phyloP scores from a whole-genome alignment of 495 filamentous ascomycete genomes.

The Elaphomyces granulatus region DNA sequence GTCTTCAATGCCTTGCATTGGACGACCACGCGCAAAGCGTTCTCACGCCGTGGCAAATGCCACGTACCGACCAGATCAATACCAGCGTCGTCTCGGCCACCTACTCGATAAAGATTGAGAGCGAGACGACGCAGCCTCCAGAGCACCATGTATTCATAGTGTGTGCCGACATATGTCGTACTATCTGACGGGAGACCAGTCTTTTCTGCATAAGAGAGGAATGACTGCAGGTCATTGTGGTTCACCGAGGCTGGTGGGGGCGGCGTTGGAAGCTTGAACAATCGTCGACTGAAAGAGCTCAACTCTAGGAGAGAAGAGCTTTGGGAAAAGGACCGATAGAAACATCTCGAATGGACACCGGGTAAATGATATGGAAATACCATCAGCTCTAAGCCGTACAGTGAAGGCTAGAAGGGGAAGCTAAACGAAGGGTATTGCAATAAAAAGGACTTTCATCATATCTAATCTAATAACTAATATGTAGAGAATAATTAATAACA shows the following conservation, averaged over 20 bases:
- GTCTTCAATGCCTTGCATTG: slow-evolving; percentile 65
- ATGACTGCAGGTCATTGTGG: slow-evolving; percentile 56
- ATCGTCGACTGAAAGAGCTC: slow-evolving; percentile 25
- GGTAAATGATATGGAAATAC: slow-evolving; percentile 1
- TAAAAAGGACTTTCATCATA: too few species aligned
- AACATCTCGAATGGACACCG: slow-evolving; percentile 1
- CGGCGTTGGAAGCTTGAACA: slow-evolving; percentile 25
- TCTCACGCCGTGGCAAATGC: slow-evolving; percentile 39
- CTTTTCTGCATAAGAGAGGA: slow-evolving; percentile 53
- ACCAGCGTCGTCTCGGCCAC: slow-evolving; percentile 60
- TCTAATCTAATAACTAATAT: too few species aligned
- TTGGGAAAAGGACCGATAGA: slow-evolving; percentile 9
- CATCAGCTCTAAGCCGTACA: neutral
- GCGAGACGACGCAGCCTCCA: slow-evolving; percentile 43
- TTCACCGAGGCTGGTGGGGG: slow-evolving; percentile 32
- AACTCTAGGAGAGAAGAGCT: slow-evolving; percentile 10
- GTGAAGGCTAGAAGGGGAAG: too few species aligned
- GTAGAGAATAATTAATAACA: too few species aligned
- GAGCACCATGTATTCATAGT: slow-evolving; percentile 63
- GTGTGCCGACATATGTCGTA: slow-evolving; percentile 32
- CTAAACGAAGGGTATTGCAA: too few species aligned
- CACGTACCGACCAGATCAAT: slow-evolving; percentile 79
- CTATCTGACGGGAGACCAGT: slow-evolving; percentile 21
- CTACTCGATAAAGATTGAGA: slow-evolving; percentile 57
- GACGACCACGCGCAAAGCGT: slow-evolving; percentile 45